phyloP scores from a whole-genome alignment of 2,329 filamentous ascomycete species.

The Trichophyton mentagrophytes region DNA sequence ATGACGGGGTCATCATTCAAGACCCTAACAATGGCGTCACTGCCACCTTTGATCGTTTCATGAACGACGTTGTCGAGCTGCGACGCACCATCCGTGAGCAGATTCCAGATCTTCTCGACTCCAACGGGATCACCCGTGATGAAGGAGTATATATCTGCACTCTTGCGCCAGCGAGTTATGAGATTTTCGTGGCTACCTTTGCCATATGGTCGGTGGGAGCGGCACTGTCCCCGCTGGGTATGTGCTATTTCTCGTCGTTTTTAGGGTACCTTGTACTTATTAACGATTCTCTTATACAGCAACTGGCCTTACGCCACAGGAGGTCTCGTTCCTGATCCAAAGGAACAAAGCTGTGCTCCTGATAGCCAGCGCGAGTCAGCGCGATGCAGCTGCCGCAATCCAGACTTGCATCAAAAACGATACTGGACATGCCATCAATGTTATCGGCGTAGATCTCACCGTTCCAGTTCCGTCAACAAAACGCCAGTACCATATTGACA shows the following conservation, averaged over 20 bases:
- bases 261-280: not conserved
- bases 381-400: not conserved
- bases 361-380: not conserved
- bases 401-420: not conserved
- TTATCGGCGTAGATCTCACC: not conserved
- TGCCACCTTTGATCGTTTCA: not conserved
- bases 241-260: not conserved
- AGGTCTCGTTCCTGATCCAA: not conserved
- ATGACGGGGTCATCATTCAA: not conserved
- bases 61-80: not conserved
- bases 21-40: not conserved
- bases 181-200: slow-evolving; percentile 37
- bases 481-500: not conserved
- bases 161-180: slow-evolving; percentile 36
- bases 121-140: not conserved
- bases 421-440: not conserved
- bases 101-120: not conserved
- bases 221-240: slow-evolving; percentile 33
- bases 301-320: not conserved
- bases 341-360: not conserved
- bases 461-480: not conserved
- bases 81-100: not conserved
- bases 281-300: not conserved
- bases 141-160: slow-evolving; percentile 25
- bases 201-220: slow-evolving; percentile 37